Conservation (phyloP, 2,329 filamentous ascomycete genomes). For the Teratosphaeria gauchensis region DNA sequence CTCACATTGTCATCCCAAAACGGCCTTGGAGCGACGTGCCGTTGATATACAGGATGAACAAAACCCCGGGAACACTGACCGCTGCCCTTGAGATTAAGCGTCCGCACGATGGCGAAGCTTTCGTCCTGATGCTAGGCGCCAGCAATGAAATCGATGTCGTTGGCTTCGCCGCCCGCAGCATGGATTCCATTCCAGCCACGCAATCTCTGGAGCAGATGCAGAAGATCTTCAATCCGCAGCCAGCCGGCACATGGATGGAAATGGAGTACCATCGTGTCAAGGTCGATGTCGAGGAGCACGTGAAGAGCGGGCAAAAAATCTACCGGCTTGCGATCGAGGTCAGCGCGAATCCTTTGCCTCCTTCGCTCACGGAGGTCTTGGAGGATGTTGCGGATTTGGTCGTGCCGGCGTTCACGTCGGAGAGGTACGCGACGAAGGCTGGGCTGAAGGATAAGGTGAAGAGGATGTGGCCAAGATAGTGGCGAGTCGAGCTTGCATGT, state of each 20-base stretch:
- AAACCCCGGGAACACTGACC: background rate
- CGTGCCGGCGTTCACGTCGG: background rate
- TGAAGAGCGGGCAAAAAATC: conserved; percentile 1
- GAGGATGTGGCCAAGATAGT: background rate
- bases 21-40: background rate
- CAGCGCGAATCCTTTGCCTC: background rate
- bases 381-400: background rate
- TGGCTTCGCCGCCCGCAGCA: conserved; percentile 4
- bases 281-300: conserved; percentile 1
- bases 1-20: background rate
- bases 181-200: background rate
- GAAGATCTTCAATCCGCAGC: background rate
- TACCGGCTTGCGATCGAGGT: background rate
- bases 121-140: conserved; percentile 8
- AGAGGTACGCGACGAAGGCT: background rate
- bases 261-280: conserved; percentile 2
- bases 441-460: background rate
- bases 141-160: conserved; percentile 3
- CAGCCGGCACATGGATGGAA: conserved; percentile 1
- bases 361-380: background rate
- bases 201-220: background rate
- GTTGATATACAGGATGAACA: background rate
- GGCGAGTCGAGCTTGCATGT: no score
- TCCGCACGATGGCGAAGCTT: conserved; percentile 2
- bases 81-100: conserved; percentile 4